Conservation (phyloP, 352 stramenopile genomes). For the Phytophthora melonis region DNA sequence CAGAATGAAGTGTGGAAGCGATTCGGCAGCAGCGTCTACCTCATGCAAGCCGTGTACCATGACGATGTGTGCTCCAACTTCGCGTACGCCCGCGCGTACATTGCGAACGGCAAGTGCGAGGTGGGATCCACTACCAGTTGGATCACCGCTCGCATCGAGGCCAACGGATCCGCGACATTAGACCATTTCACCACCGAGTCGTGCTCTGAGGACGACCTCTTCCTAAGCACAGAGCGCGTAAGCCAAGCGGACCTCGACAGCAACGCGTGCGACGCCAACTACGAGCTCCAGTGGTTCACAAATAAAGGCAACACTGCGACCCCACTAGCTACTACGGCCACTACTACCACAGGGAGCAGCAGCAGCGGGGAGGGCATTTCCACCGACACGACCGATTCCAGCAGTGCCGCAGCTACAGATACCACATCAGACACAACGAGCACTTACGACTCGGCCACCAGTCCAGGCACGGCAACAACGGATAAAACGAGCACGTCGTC, state of each 20-base stretch:
- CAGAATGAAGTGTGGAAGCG: slow-evolving; percentile 13
- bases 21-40: slow-evolving; percentile 12
- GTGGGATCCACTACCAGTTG: slow-evolving; percentile 2
- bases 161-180: slow-evolving; percentile 10
- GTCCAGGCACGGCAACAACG: background rate
- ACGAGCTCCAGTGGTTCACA: slow-evolving; percentile 21
- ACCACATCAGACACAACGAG: background rate
- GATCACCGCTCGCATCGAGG: slow-evolving; percentile 6
- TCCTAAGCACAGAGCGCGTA: background rate
- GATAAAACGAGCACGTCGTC: background rate
- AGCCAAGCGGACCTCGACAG: background rate
- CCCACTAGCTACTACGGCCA: slow-evolving; percentile 9
- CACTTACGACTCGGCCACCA: slow-evolving; percentile 3
- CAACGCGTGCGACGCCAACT: slow-evolving; percentile 2
- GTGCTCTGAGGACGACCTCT: slow-evolving; percentile 12
- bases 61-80: slow-evolving; percentile 17
- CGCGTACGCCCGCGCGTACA: slow-evolving; percentile 14
- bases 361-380: background rate
- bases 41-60: slow-evolving; percentile 11
- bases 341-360: background rate
- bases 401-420: background rate
- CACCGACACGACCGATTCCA: background rate
- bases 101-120: slow-evolving; percentile 18
- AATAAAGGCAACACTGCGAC: slow-evolving; percentile 36
- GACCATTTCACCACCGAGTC: slow-evolving; percentile 1